Base-by-base conservation (phyloP, 805 yeast genomes). In the Ogataea neopini region DNA sequence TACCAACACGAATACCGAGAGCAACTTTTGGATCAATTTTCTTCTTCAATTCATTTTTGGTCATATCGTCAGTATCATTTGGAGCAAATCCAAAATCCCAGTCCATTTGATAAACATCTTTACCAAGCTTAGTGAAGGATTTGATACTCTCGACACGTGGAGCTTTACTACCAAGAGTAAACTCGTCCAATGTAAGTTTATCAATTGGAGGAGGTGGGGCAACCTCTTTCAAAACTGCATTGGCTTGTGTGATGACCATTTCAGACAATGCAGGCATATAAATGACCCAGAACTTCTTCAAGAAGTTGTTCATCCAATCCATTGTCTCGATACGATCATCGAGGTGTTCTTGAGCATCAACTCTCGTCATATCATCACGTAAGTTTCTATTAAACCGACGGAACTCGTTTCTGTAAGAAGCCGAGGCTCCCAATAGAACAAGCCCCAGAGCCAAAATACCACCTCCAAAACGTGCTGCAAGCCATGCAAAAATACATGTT, bases 161-260 rank as follows among this genome's bases (percentile, higher is more conserved):
- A 14, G 95, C 84, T 59, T 87, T 87, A 0, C 90, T 72, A 51
- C 96, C 96, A 50, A 87, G 66, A 2, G 91, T 87, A 62, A 87
- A 87, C 63, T 86, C 86, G 51, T 86, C 90, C 56, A 87, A 69
- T 5, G 86, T 73, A 43, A 87, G 63, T 5, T 82, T 84, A 48
- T 86, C 91, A 59, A 87, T 86, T 63, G 94, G 94, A 59, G 80
- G 83, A 22, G 95, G 95, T 11, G 95, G 92, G 4, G 86, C 88
- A 51, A 81, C 80, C 59, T 80, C 90, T 40, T 81, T 79, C 61
- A 87, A 68, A 14, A 77, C 72, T 19, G 80, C 83, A 58, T 85
- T 86, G n/a, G 88, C 86, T 58, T 77, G 79, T 41, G 76, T 77
- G 64, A 81, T 74, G 19, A 87, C 95, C 67, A 80, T 82, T 55